Conservation (phyloP, 108 stramenopile species). For the Fragilaria radians region DNA sequence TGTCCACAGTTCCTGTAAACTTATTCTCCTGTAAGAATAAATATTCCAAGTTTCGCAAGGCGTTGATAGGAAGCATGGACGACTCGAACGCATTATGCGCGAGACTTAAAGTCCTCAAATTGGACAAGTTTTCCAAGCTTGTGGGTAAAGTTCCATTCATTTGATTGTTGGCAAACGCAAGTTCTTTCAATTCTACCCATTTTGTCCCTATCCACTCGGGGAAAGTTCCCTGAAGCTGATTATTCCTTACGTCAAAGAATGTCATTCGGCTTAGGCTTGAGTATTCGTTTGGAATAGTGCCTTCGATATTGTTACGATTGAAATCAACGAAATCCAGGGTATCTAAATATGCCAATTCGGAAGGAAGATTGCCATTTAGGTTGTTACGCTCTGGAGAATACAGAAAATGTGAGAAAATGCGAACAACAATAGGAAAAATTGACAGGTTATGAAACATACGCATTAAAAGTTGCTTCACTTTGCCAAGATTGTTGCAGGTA, state of each 20-base stretch:
- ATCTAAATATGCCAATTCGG: background rate
- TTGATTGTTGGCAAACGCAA: background rate
- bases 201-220: constrained; percentile 12
- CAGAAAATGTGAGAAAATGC: no score
- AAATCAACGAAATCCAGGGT: background rate
- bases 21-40: constrained; percentile 31
- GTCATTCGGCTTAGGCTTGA: constrained; percentile 7
- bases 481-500: background rate
- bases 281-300: constrained; percentile 2
- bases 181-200: background rate
- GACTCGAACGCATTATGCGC: background rate
- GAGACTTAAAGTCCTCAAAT: background rate
- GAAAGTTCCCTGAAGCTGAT: constrained; percentile 19
- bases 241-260: constrained; percentile 14
- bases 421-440: no score
- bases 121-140: background rate
- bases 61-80: background rate
- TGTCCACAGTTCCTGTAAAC: constrained; percentile 15
- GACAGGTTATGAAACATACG: no score
- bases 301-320: background rate
- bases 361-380: background rate
- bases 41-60: constrained; percentile 6
- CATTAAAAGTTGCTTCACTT: background rate
- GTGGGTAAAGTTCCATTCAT: background rate
- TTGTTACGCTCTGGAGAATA: background rate